Evolutionary conservation across 2,329 filamentous ascomycete genomes (phyloP), one percentile per base, ranked within the genome.

Genomic region (Ophiostoma novo-ulmi): DNA sequence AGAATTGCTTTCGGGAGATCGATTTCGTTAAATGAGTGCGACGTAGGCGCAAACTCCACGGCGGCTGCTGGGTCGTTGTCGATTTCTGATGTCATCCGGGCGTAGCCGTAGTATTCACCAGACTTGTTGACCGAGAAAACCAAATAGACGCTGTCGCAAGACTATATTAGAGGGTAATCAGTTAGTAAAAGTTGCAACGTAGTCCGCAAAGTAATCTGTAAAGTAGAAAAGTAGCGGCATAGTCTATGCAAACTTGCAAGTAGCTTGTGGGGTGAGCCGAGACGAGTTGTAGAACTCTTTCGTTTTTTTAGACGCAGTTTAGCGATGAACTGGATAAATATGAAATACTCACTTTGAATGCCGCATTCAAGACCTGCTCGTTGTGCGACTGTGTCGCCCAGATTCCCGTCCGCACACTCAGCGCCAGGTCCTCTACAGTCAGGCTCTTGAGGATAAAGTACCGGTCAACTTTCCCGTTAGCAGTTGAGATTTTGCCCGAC

Each of bases 101-200:
- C 94, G 77, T 97, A 97, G 26, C 94, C 94, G 80, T 95, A 97
- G 77, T 97, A 98, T 79, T 97, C 94, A 14, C 94, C 94, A 0
- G 94, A 97, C 77, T 97, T 97, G 80, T 98, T 98, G 14, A 94
- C 94, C 1, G 94, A 98, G 79, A 98, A 98, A 17, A 98, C 88
- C 39, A 98, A 83, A 77, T 94, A 97, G 1, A 98, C 94, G 76
- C 91, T 92, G 69, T 96, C 92, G 17, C 89, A 87, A 11, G 84
- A 82, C 93, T 97, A n/a, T 13, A 17, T 44, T 17, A 44, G 6
- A 44, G 39, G 14, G 14, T 5, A 10, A 44, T 6, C 8, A 44
- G 39, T 44, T 44, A 44, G 39, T 17, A 44, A 44, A 17, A 2
- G 11, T 13, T 44, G n/a, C 10, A 26, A 48, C 44, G 52, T 13